phyloP scores from a whole-genome alignment of 306 rosid genomes.

The Dalbergia oliveri region DNA sequence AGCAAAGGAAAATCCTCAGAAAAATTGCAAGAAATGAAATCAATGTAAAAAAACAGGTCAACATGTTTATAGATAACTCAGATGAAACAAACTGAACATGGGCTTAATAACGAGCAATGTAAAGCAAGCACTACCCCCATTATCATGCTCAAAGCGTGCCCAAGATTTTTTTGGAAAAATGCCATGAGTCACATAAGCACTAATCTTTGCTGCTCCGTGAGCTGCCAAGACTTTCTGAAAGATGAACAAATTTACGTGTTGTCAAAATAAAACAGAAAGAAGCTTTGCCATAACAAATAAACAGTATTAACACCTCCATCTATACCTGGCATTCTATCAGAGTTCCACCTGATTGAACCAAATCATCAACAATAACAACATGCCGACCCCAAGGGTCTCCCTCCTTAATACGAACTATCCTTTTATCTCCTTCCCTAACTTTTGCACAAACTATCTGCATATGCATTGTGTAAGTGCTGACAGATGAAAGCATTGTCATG shows the following conservation, averaged over 20 bases:
- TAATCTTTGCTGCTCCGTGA: constrained; percentile 90
- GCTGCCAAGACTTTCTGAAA: constrained; percentile 89
- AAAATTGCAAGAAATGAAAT: constrained; percentile 23
- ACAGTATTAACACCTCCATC: constrained; percentile 17
- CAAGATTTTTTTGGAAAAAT: constrained; percentile 94
- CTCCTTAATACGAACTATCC: constrained; percentile 94
- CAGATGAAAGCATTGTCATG: constrained; percentile 18
- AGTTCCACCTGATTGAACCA: constrained; percentile 99
- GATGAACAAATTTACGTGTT: constrained; percentile 30
- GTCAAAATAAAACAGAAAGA: constrained; percentile 21
- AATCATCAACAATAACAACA: constrained; percentile 94
- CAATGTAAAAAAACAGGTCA: constrained; percentile 24
- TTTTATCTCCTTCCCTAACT: constrained; percentile 95
- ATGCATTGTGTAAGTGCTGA: constrained; percentile 37
- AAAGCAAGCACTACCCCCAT: constrained; percentile 70
- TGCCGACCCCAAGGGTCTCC: constrained; percentile 92
- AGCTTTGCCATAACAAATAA: constrained; percentile 19
- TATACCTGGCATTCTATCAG: constrained; percentile 95
- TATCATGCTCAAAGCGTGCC: constrained; percentile 80
- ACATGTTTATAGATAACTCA: constrained; percentile 24
- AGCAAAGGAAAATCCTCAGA: constrained; percentile 5
- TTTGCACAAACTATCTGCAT: constrained; percentile 93
- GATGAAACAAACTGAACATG: constrained; percentile 25
- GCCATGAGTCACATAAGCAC: constrained; percentile 98
- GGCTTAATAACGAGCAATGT: constrained; percentile 22